Percentiles rank a stretch among this genome's conserved stretches.
Conservation (phyloP, 495 filamentous ascomycete species). For the Lepidopterella palustris region DNA sequence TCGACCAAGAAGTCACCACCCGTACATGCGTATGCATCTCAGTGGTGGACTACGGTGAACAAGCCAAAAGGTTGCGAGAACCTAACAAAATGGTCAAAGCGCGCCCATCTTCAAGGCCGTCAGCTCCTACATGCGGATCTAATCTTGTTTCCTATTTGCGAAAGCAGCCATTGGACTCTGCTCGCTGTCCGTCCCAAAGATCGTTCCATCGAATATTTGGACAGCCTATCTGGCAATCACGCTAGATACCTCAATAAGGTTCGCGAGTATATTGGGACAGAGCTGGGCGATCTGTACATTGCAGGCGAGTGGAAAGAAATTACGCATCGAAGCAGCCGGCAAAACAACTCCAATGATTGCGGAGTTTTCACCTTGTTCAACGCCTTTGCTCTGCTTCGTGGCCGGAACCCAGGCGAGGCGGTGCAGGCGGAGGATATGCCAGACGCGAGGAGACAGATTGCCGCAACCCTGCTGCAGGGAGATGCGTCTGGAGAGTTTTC, state of each 20-base stretch:
- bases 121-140: constrained; percentile 51
- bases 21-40: constrained; percentile 63
- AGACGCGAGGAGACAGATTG: constrained; percentile 25
- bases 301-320: constrained; percentile 55
- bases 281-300: constrained; percentile 51
- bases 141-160: constrained; percentile 57
- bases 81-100: constrained; percentile 48
- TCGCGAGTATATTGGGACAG: constrained; percentile 51
- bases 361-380: constrained; percentile 57
- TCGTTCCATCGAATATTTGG: constrained; percentile 64
- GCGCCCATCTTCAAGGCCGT: constrained; percentile 51
- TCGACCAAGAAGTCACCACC: constrained; percentile 44
- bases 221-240: constrained; percentile 51
- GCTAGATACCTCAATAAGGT: constrained; percentile 36
- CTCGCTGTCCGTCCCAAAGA: constrained; percentile 59
- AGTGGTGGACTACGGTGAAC: constrained; percentile 60
- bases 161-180: constrained; percentile 54
- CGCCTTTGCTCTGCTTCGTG: constrained; percentile 26
- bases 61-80: constrained; percentile 34
- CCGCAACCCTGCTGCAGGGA: constrained; percentile 24
- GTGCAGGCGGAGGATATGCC: constrained; percentile 17
- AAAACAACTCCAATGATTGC: constrained; percentile 71
- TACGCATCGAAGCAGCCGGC: constrained; percentile 44
- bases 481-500: constrained; percentile 18
- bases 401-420: constrained; percentile 8